Conservation (phyloP, 306 rosid species). For the Alnus rubra region DNA sequence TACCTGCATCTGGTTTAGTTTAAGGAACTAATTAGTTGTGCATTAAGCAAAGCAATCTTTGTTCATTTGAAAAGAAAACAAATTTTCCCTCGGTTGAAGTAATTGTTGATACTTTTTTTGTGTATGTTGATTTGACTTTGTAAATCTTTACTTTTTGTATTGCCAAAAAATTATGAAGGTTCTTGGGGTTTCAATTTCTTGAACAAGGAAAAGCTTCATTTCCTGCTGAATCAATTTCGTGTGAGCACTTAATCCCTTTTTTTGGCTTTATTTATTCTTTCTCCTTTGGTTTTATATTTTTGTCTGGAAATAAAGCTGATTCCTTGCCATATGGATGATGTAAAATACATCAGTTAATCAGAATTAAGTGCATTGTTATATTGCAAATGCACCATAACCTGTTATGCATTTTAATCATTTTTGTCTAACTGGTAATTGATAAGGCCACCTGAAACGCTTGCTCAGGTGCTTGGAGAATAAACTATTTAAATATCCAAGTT, state of each 20-base stretch:
- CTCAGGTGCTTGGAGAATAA: not conserved
- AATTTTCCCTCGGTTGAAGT: not conserved
- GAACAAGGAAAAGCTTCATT: slow-evolving; percentile 48
- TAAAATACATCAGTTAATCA: not conserved
- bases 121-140: slow-evolving; percentile 18
- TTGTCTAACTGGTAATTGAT: not conserved
- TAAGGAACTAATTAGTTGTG: not conserved
- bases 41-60: not conserved
- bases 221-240: slow-evolving; percentile 47
- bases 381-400: not conserved
- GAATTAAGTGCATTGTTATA: not conserved
- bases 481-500: not conserved
- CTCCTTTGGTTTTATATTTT: not conserved
- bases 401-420: not conserved
- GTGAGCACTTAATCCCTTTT: slow-evolving; percentile 45
- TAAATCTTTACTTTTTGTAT: slow-evolving; percentile 16
- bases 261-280: slow-evolving; percentile 12
- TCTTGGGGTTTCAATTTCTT: slow-evolving; percentile 73
- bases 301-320: not conserved
- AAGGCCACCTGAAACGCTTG: not conserved
- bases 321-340: slow-evolving; percentile 1
- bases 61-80: not conserved
- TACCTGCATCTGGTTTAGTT: not conserved
- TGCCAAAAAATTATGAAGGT: slow-evolving; percentile 55
- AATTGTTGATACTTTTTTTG: not conserved